Evolutionary conservation across 1,284 basidiomycete genomes (phyloP).

Genomic region (Omphalotus olearius): DNA sequence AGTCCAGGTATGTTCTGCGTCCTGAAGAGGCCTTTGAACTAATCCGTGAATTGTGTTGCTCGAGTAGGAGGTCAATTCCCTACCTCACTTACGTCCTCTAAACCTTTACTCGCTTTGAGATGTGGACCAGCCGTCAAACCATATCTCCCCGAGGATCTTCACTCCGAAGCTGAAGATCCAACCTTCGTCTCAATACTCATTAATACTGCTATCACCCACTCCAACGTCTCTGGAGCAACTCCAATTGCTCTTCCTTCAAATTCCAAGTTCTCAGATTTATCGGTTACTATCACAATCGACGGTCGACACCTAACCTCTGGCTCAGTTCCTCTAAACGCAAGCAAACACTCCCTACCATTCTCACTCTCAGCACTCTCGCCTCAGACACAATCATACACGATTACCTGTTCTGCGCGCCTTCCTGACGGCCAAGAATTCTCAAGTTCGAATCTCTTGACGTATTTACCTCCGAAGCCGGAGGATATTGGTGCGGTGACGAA

Average conservation of each 20-base stretch:
- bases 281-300: conserved; percentile 40
- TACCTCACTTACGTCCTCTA: conserved; percentile 38
- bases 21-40: background rate
- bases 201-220: conserved; percentile 52
- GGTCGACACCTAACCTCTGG: conserved; percentile 36
- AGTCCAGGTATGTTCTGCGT: conserved; percentile 35
- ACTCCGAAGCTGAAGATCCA: conserved; percentile 25
- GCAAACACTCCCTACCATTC: conserved; percentile 46
- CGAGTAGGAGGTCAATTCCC: conserved; percentile 50
- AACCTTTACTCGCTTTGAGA: conserved; percentile 60
- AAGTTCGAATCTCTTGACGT: conserved; percentile 44
- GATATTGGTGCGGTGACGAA: conserved; percentile 51
- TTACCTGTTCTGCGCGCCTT: conserved; percentile 46
- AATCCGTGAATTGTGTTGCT: background rate
- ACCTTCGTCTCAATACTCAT: conserved; percentile 43
- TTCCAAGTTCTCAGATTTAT: conserved; percentile 15
- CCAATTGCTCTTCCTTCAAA: conserved; percentile 35
- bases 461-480: conserved; percentile 51
- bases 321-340: conserved; percentile 48
- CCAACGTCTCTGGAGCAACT: conserved; percentile 40
- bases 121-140: conserved; percentile 67
- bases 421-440: conserved; percentile 38
- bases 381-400: conserved; percentile 39
- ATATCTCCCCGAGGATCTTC: conserved; percentile 53
- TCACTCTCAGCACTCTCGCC: conserved; percentile 42